phyloP scores from a whole-genome alignment of 805 yeast species.

The baker's yeast (Saccharomyces cerevisiae) region DNA sequence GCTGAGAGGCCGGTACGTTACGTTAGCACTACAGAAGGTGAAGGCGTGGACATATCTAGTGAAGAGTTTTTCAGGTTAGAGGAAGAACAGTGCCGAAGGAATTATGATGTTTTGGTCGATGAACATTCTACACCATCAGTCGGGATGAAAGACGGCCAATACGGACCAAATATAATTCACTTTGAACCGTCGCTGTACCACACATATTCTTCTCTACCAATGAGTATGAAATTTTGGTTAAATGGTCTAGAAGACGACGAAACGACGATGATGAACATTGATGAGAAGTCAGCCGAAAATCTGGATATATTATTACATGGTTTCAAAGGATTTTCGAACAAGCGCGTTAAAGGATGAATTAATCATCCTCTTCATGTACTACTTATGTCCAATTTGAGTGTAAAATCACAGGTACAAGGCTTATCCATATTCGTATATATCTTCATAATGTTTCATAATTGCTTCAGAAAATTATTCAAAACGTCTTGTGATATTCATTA shows the following conservation, averaged over 20 bases:
- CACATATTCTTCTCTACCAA: conserved; percentile 13
- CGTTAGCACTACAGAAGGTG: neutral
- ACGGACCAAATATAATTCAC: neutral
- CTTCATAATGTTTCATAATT: neutral
- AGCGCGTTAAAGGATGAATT: neutral
- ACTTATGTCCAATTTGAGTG: neutral
- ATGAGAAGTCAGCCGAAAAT: conserved; percentile 4
- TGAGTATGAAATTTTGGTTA: conserved; percentile 14
- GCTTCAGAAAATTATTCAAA: neutral
- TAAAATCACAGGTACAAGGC: neutral
- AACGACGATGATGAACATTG: conserved; percentile 2
- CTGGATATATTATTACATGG: conserved; percentile 23
- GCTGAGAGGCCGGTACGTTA: neutral
- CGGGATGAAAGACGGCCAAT: neutral
- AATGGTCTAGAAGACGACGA: conserved; percentile 1
- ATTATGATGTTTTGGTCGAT: neutral
- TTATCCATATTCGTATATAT: neutral
- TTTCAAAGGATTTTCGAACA: conserved; percentile 14
- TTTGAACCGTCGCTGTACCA: conserved; percentile 11
- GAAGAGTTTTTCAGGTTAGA: neutral
- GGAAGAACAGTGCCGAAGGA: neutral
- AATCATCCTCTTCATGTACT: neutral
- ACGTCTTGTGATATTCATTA: neutral
- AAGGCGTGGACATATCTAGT: neutral
- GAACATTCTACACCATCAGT: neutral